These are phyloP conservation scores for Uromyces viciae-fabae DNA, from an alignment of 1,284 basidiomycete genomes.

Conservation along the genomic window DNA sequence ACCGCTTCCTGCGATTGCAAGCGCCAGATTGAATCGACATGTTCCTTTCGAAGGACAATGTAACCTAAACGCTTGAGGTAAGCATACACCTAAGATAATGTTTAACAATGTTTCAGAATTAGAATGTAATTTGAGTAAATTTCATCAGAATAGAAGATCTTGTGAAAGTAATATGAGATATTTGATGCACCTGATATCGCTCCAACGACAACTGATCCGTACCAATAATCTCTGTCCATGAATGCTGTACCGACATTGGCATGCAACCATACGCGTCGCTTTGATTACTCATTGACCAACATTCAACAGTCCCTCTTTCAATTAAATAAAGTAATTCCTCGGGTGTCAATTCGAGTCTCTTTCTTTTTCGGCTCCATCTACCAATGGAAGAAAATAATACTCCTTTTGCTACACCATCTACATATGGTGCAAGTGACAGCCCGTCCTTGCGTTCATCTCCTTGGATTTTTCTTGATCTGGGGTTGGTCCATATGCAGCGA, in stretches of 20 bases:
- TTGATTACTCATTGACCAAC: constrained; percentile 17
- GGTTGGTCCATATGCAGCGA: constrained; percentile 23
- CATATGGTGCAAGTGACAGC: not conserved
- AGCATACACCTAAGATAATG: constrained; percentile 30
- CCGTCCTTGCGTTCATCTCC: not conserved
- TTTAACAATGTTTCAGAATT: not conserved
- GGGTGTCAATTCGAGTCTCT: constrained; percentile 37
- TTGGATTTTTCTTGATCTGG: not conserved
- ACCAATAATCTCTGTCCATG: constrained; percentile 43
- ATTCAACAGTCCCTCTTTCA: constrained; percentile 44
- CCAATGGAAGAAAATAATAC: constrained; percentile 43
- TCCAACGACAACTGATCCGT: constrained; percentile 27
- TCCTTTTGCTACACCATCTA: constrained; percentile 31
- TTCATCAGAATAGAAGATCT: not conserved
- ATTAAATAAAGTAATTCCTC: constrained; percentile 40
- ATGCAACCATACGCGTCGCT: not conserved
- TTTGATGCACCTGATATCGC: constrained; percentile 38
- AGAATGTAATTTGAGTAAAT: not conserved
- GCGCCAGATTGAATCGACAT: constrained; percentile 33
- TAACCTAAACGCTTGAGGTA: constrained; percentile 44
- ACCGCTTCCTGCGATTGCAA: not conserved
- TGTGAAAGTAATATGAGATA: not conserved
- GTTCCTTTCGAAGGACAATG: constrained; percentile 43
- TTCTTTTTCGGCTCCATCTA: constrained; percentile 19
- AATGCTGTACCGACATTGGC: constrained; percentile 36